phyloP scores from a whole-genome alignment of 2,329 filamentous ascomycete species.

The Pseudocercospora fuligena region DNA sequence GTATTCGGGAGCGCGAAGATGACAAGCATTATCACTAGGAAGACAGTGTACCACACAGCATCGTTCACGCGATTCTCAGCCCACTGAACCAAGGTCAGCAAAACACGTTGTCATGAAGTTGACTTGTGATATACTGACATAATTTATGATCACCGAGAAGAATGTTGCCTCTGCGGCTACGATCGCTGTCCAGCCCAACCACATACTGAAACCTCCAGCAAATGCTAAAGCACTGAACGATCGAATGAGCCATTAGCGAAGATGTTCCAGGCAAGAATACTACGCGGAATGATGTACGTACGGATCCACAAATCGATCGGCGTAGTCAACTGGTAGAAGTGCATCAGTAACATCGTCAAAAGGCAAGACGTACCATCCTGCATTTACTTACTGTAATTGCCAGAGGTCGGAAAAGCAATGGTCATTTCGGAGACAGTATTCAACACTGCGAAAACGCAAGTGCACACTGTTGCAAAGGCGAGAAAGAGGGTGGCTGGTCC shows the following conservation, averaged over 20 bases:
- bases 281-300: neutral
- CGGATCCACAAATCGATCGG: slow-evolving; percentile 46
- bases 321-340: slow-evolving; percentile 40
- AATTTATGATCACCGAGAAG: slow-evolving; percentile 40
- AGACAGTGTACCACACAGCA: slow-evolving; percentile 80
- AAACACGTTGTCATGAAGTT: neutral
- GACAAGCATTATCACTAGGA: slow-evolving; percentile 67
- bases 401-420: slow-evolving; percentile 44
- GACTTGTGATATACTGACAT: neutral
- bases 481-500: slow-evolving; percentile 50
- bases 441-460: slow-evolving; percentile 42
- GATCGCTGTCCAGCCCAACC: slow-evolving; percentile 36
- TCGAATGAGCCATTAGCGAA: neutral
- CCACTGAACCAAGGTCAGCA: slow-evolving; percentile 10
- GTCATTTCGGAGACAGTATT: slow-evolving; percentile 45
- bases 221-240: slow-evolving; percentile 42
- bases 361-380: slow-evolving; percentile 11
- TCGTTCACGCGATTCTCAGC: slow-evolving; percentile 55
- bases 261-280: neutral
- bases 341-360: neutral
- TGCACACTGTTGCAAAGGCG: slow-evolving; percentile 38
- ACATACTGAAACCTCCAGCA: slow-evolving; percentile 45
- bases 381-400: slow-evolving; percentile 35
- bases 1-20: slow-evolving; percentile 35
- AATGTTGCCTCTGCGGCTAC: slow-evolving; percentile 47